Percentiles rank a stretch among this genome's conserved stretches.
These are phyloP conservation scores for Leccinum holopus DNA, from an alignment of 1,284 basidiomycete genomes.

Conservation along the genomic window DNA sequence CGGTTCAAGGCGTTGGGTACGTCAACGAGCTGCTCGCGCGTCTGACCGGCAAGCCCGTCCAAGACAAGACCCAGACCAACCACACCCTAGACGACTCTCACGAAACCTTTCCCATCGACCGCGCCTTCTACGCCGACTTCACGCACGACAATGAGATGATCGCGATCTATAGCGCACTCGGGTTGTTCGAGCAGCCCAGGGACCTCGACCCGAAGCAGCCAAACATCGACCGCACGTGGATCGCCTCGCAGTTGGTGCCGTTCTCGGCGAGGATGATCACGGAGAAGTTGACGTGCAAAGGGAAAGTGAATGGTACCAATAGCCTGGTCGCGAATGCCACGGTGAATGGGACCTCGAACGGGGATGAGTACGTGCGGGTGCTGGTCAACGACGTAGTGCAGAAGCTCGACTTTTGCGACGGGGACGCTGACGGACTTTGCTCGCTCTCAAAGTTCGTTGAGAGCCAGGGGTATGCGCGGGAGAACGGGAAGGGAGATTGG, in stretches of 20 bases:
- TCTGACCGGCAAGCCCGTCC: constrained; percentile 59
- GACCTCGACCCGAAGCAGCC: constrained; percentile 43
- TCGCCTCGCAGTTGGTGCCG: not conserved
- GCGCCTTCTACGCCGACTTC: constrained; percentile 44
- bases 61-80: constrained; percentile 77
- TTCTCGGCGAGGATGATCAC: not conserved
- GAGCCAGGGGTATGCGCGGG: not conserved
- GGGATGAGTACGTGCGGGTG: not conserved
- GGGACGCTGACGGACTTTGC: not conserved
- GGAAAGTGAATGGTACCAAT: not conserved
- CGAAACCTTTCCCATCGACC: constrained; percentile 68
- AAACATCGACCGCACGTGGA: constrained; percentile 20
- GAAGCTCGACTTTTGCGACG: not conserved
- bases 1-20: constrained; percentile 78
- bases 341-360: not conserved
- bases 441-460: not conserved
- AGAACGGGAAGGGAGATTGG: constrained; percentile 1
- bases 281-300: not conserved
- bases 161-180: constrained; percentile 69
- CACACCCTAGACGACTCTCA: constrained; percentile 66
- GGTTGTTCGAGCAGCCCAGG: constrained; percentile 53
- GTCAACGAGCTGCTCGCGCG: constrained; percentile 82
- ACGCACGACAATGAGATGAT: constrained; percentile 82
- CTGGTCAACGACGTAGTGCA: constrained; percentile 1
- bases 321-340: too few species aligned